phyloP scores from a whole-genome alignment of 2,329 filamentous ascomycete genomes.

The Pseudogymnoascus sp. region DNA sequence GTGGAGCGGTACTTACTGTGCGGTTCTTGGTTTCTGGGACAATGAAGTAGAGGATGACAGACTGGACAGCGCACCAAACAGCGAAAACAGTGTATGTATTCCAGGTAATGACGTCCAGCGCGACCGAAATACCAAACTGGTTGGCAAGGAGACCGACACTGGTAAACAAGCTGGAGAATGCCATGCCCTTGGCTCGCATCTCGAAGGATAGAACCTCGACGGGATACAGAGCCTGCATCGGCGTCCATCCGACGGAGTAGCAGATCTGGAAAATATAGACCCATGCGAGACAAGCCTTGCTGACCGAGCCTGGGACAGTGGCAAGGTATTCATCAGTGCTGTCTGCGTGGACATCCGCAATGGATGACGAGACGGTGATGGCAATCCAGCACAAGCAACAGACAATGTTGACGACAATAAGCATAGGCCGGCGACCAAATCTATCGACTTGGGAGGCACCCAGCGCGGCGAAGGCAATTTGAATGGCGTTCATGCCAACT shows the following conservation, averaged over 20 bases:
- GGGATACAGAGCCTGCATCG: conserved; percentile 42
- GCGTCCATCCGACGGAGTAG: conserved; percentile 42
- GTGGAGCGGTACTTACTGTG: conserved; percentile 25
- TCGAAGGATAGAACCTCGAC: conserved; percentile 49
- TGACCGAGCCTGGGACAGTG: conserved; percentile 22
- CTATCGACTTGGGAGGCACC: conserved; percentile 51
- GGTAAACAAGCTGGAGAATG: conserved; percentile 38
- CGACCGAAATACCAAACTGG: conserved; percentile 40
- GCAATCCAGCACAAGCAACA: conserved; percentile 44
- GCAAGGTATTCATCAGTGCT: neutral
- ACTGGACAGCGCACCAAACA: conserved; percentile 36
- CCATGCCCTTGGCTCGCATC: conserved; percentile 50
- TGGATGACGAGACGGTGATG: conserved; percentile 40
- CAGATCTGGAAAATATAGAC: conserved; percentile 49
- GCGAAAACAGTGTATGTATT: conserved; percentile 47
- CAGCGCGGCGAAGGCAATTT: conserved; percentile 46
- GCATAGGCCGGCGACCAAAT: conserved; percentile 49
- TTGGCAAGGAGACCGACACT: conserved; percentile 40
- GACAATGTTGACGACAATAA: conserved; percentile 42
- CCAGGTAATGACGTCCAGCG: conserved; percentile 44
- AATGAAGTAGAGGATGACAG: conserved; percentile 39
- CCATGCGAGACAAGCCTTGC: conserved; percentile 42
- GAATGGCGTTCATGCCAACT: conserved; percentile 47
- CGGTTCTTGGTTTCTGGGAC: conserved; percentile 44
- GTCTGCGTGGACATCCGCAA: neutral